Percentiles rank a stretch among this genome's conserved stretches.
Conservation (phyloP, 176 grass and related monocot species). For the Rhynchospora tenuis region DNA sequence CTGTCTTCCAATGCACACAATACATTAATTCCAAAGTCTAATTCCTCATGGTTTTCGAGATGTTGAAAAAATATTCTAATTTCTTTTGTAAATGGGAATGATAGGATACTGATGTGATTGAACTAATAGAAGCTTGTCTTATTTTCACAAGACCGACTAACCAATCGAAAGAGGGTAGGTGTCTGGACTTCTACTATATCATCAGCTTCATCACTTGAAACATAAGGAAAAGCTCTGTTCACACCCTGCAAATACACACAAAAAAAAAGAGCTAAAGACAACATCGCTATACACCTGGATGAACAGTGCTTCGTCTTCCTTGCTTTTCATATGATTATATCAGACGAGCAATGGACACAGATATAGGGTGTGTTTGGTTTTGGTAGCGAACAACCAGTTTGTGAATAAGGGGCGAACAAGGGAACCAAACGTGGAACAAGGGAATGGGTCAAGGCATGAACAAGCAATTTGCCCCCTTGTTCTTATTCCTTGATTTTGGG, state of each 20-base stretch:
- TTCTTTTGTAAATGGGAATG: neutral
- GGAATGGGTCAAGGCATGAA: too few species aligned
- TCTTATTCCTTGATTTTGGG: too few species aligned
- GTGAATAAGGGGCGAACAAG: too few species aligned
- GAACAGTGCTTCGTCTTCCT: neutral
- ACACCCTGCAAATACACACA: constrained; percentile 51
- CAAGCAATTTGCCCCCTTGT: too few species aligned
- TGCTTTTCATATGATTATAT: neutral
- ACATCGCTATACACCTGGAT: neutral
- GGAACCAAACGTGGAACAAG: too few species aligned
- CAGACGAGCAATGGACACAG: neutral
- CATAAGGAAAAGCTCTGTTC: constrained; percentile 95
- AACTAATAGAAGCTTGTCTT: neutral
- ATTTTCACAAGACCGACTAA: constrained; percentile 32
- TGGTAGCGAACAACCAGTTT: too few species aligned
- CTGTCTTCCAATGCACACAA: neutral
- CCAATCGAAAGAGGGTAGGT: constrained; percentile 87
- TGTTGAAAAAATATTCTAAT: neutral
- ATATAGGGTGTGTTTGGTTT: too few species aligned
- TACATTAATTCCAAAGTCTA: neutral
- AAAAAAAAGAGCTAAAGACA: neutral
- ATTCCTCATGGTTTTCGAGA: neutral
- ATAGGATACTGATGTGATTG: neutral
- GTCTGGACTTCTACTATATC: constrained; percentile 90
- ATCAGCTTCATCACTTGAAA: constrained; percentile 90